Base-by-base conservation (phyloP, 371 early-diverging fungal genomes). In the Coemansia sp. region DNA sequence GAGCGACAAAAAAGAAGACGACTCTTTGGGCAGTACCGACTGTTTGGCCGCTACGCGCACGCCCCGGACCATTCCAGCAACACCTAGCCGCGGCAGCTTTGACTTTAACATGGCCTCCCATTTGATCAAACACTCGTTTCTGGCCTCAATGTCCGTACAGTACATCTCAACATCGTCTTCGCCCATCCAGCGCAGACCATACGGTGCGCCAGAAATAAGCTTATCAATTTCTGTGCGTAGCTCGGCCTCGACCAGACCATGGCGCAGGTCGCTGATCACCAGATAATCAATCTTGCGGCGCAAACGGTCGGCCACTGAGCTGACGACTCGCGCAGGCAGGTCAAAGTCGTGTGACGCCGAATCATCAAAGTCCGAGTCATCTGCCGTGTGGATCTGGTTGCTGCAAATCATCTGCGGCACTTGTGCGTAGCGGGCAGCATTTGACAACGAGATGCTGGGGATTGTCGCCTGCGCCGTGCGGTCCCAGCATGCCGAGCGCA, bases 401-500 rank as follows among this genome's bases (percentile, higher is more conserved):
- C 77, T 75, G 56, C 77, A 75, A 5, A 75, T 47, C 1, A 75
- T 59, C 21, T 65, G 62, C 5, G 77, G 77, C n/a, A 67, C 62
- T 2, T 56, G 64, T n/a, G 62, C 44, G 33, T 75, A 75, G 37
- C 72, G 67, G 39, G 65, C 44, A 2, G 79, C 80, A 21, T 20
- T 67, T 4, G 74, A 80, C n/a, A 80, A 56, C 30, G 61, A 40
- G 11, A 80, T 70, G 61, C 74, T 75, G 37, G 80, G 80, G 33
- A 80, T 55, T 1, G 67, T 66, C 20, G 74, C 30, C 11, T 52
- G 51, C 20, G 61, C 11, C 2, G 63, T 64, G 39, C 75, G 64
- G 74, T 78, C 90, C 86, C 68, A 92, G 65, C 28, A 88, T 77
- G 91, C 88, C 33, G 86, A 89, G 33, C 93, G 84, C 39, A 85